phyloP scores from a whole-genome alignment of 164 flowering plant species.

The Warburgia ugandensis region DNA sequence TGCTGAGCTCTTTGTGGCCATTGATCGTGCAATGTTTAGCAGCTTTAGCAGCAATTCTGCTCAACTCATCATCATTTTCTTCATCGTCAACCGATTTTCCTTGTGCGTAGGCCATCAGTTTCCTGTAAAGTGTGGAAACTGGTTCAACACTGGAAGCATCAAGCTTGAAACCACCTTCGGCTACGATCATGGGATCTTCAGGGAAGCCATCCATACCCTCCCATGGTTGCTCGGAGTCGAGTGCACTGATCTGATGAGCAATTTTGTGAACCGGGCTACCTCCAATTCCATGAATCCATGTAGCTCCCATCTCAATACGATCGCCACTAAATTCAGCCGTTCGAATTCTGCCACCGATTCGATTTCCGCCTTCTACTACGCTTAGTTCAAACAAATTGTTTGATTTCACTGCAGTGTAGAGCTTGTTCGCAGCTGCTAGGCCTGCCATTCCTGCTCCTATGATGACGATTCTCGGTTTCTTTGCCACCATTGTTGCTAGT shows the following conservation, averaged over 20 bases:
- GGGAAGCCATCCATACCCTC: slow-evolving; percentile 76
- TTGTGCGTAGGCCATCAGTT: slow-evolving; percentile 60
- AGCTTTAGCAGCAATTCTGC: slow-evolving; percentile 24
- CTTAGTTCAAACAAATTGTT: slow-evolving; percentile 48
- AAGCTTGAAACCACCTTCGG: slow-evolving; percentile 24
- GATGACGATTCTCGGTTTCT: slow-evolving; percentile 78
- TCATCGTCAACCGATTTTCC: slow-evolving; percentile 29
- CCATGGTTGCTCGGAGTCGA: slow-evolving; percentile 70
- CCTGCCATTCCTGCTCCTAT: slow-evolving; percentile 96
- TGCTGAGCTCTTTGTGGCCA: slow-evolving; percentile 26
- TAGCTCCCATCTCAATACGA: slow-evolving; percentile 85
- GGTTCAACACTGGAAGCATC: slow-evolving; percentile 37
- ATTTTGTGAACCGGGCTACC: slow-evolving; percentile 82
- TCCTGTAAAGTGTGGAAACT: slow-evolving; percentile 43
- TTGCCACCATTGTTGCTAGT: slow-evolving; percentile 56
- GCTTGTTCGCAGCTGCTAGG: slow-evolving; percentile 82
- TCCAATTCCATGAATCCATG: slow-evolving; percentile 95
- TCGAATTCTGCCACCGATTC: slow-evolving; percentile 87
- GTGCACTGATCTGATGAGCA: slow-evolving; percentile 45
- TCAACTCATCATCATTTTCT: background rate
- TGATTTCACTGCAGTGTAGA: slow-evolving; percentile 33
- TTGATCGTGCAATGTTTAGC: slow-evolving; percentile 8
- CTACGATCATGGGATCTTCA: slow-evolving; percentile 34
- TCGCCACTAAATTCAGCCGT: slow-evolving; percentile 68
- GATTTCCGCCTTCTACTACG: slow-evolving; percentile 72